Conservation (phyloP, 345 rosid species). For the Firmiana major region DNA sequence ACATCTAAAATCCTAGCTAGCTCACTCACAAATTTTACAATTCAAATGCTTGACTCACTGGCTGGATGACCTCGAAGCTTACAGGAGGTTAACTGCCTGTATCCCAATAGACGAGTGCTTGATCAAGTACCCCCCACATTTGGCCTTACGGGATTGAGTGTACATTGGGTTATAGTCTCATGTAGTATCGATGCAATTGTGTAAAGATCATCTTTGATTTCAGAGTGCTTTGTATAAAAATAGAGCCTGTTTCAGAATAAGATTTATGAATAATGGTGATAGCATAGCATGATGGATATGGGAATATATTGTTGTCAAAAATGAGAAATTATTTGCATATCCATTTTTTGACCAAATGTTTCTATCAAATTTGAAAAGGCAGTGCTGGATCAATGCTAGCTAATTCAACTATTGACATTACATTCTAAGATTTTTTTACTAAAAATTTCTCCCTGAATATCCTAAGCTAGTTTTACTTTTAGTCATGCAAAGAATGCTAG, state of each 20-base stretch:
- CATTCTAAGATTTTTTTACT: neutral
- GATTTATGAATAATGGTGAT: neutral
- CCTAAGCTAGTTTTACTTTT: no score
- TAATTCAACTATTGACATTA: neutral
- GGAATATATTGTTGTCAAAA: neutral
- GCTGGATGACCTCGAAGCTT: neutral
- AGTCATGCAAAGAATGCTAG: no score
- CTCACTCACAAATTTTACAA: slow-evolving; percentile 1
- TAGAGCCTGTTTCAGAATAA: neutral
- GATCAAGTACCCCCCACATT: neutral
- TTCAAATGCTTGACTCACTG: slow-evolving; percentile 3
- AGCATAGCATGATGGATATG: neutral
- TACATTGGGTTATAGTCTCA: neutral
- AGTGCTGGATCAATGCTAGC: neutral
- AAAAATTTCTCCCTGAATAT: no score
- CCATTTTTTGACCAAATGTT: neutral
- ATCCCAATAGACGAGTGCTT: neutral
- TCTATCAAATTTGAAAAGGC: neutral
- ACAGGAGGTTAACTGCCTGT: neutral
- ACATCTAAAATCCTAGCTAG: slow-evolving; percentile 23
- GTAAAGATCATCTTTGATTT: neutral
- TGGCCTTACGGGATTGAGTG: neutral
- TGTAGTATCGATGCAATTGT: neutral
- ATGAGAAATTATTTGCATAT: neutral
- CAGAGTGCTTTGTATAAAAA: neutral